These are phyloP conservation scores for Vitis labrusca DNA, from an alignment of 164 flowering plant species.

Conservation along the genomic window DNA sequence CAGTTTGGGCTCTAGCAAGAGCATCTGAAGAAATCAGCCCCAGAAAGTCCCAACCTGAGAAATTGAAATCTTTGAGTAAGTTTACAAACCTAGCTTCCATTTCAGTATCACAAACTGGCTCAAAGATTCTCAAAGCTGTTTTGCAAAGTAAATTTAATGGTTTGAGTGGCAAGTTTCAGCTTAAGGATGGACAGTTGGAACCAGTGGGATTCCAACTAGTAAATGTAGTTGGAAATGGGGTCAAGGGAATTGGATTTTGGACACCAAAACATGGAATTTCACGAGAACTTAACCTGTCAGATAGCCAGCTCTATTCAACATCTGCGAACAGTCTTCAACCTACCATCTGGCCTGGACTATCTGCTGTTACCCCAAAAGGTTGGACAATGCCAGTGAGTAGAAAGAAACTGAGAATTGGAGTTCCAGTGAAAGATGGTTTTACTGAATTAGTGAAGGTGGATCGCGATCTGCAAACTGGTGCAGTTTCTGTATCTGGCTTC, in stretches of 20 bases:
- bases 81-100: too few relatives aligned
- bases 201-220: slow-evolving; percentile 30
- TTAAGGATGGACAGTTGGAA: slow-evolving; percentile 30
- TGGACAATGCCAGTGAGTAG: slow-evolving; percentile 5
- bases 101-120: slow-evolving; percentile 24
- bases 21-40: too few relatives aligned
- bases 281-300: not conserved
- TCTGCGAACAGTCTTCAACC: slow-evolving; percentile 3
- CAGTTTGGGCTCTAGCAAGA: too few relatives aligned
- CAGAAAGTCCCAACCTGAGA: too few relatives aligned
- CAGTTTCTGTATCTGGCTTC: slow-evolving; percentile 11
- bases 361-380: slow-evolving; percentile 5
- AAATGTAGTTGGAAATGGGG: slow-evolving; percentile 38
- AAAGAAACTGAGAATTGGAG: slow-evolving; percentile 16
- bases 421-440: slow-evolving; percentile 15
- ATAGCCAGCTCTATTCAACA: not conserved
- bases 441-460: slow-evolving; percentile 7
- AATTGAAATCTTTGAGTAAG: too few relatives aligned
- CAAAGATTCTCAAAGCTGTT: slow-evolving; percentile 22
- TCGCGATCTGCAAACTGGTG: slow-evolving; percentile 7
- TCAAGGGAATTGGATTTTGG: slow-evolving; percentile 43
- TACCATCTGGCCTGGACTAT: slow-evolving; percentile 28
- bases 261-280: slow-evolving; percentile 18
- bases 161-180: slow-evolving; percentile 28
- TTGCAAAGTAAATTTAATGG: slow-evolving; percentile 17